phyloP scores from a whole-genome alignment of 345 rosid genomes.

The Pistacia vera region DNA sequence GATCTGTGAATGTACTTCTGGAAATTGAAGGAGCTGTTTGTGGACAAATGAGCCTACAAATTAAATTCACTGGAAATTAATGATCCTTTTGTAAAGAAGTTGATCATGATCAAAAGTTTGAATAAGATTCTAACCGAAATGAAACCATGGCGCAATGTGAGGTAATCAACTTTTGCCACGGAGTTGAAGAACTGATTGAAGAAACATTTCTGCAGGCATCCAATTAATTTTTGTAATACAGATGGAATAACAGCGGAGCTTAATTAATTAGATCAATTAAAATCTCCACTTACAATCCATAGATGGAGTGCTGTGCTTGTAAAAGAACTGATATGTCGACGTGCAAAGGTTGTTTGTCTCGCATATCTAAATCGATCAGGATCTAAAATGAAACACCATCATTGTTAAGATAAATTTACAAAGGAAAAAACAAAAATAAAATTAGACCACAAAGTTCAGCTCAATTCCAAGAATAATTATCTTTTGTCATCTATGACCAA shows the following conservation, averaged over 20 bases:
- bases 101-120: too few relatives aligned
- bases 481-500: too few relatives aligned
- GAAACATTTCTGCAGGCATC: conserved; percentile 62
- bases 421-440: background rate
- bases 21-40: conserved; percentile 55
- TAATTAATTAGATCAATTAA: too few relatives aligned
- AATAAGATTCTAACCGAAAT: conserved; percentile 39
- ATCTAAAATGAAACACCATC: conserved; percentile 32
- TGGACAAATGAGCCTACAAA: conserved; percentile 54
- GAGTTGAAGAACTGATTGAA: conserved; percentile 68
- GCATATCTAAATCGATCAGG: conserved; percentile 61
- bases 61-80: too few relatives aligned
- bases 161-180: conserved; percentile 74
- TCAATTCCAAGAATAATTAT: too few relatives aligned
- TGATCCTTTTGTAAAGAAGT: too few relatives aligned
- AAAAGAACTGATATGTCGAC: conserved; percentile 57
- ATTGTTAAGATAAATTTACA: background rate
- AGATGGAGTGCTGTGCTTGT: conserved; percentile 38
- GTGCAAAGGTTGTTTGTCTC: conserved; percentile 73
- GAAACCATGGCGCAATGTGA: conserved; percentile 82
- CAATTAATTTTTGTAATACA: too few relatives aligned
- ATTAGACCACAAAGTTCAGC: too few relatives aligned
- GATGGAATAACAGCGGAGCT: too few relatives aligned
- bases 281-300: conserved; percentile 51
- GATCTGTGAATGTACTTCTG: conserved; percentile 77